Base-by-base conservation (phyloP, 192 early-diverging fungal species). In the Piromyces finnis region DNA sequence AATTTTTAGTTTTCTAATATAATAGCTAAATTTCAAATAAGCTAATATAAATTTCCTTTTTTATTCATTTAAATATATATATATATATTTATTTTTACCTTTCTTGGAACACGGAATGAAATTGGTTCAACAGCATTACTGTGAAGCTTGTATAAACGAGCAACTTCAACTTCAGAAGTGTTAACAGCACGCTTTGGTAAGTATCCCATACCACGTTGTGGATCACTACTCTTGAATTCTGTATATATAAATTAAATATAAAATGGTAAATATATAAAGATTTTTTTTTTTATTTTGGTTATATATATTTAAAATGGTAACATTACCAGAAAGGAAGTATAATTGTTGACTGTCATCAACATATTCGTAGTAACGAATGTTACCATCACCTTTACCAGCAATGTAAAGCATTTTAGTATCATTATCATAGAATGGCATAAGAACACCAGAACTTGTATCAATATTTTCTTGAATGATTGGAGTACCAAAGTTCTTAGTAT, bases 351-450 rank as follows among this genome's bases (percentile, higher is more conserved):
- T 94, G 82, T 98, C 97, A 83, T 98, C 95, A 80, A 93, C 94
- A 84, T 93, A 97, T 88, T 99, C 98, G 84, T 94, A 99, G 89
- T 98, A 98, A 30, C 97, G 93, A 84, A 99, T 98, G 86, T 96
- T 99, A 51, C 96, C 97, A 87, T 99, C 97, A 82, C 97, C 94
- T 82, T 87, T 29, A 81, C 80, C 68, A 28, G 29, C 28, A 22
- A 78, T 16, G 36, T 94, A 99, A 29, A 99, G 88, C 89, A 99
- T 93, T 80, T 87, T 92, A 28, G 93, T 95, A 85, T 97, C 93
- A 27, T 82, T 81, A 85, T 99, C 98, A 86, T 93, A 99, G 90
- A 94, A 93, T 29, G 98, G 98, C 92, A 99, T 99, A 29, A 99
- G 85, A 80, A 97, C 90, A 78, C 97, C 98, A 12, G 96, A 93